Evolutionary conservation across 2,329 filamentous ascomycete species (phyloP), one percentile per base, ranked within the genome.

Genomic region (Colletotrichum sp.): DNA sequence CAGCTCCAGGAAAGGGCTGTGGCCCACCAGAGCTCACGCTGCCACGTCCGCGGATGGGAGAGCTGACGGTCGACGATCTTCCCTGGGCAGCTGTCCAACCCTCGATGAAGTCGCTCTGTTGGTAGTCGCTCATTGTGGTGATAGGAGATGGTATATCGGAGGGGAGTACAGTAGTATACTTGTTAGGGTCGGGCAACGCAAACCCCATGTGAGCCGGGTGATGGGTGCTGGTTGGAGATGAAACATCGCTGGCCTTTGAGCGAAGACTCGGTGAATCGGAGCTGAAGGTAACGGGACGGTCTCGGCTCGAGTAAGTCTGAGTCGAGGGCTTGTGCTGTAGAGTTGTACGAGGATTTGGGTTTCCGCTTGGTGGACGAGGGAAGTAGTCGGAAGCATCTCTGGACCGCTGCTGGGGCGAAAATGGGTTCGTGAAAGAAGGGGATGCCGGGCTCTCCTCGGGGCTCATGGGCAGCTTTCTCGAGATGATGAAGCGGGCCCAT

Each of bases 201-300:
- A 85, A 86, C 60, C 82, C 83, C 77, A 86, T 82, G 36, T 85
- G 83, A 36, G 83, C 80, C 13, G 86, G 85, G 60, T 86, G 85
- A 77, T 87, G 87, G 43, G 85, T 88, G 75, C 87, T 91, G 18
- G 89, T 88, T 14, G 90, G 90, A 5, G 90, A 91, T 3, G 92
- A 93, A 4, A 93, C 81, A 77, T 93, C 92, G 77, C 92, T 93
- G 36, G 89, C 88, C 77, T 90, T 90, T 5, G 92, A 93, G 21
- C 90, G 89, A 65, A 93, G 81, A 78, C 92, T 93, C 0, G 89
- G 90, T 1, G 91, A 90, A 57, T 90, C 90, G 3, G 91, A 92
- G 75, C 87, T 87, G 68, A 91, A 88, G 1, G 89, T 89, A 6
- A 88, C 83, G 0, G 89, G 88, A 2, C 87, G 85, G 21, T 91